Conservation (phyloP, 441 rosid genomes). For the Euphorbia corollata region DNA sequence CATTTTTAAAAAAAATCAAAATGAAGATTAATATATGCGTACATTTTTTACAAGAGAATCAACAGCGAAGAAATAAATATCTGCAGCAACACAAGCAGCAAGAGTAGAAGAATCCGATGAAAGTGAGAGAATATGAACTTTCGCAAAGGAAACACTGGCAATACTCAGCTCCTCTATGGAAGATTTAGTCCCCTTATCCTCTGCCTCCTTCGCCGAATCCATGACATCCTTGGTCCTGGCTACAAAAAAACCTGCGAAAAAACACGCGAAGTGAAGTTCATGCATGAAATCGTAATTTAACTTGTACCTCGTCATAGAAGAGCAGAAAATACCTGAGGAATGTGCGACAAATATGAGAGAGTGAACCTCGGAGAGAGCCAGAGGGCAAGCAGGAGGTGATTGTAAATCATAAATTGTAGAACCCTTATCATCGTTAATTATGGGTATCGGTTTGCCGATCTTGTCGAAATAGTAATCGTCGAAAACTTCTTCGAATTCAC, state of each 20-base stretch:
- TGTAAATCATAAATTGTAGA: slow-evolving; percentile 36
- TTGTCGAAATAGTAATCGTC: slow-evolving; percentile 59
- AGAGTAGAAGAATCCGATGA: slow-evolving; percentile 58
- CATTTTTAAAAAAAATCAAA: neutral
- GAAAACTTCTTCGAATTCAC: slow-evolving; percentile 34
- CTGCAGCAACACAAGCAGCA: slow-evolving; percentile 43
- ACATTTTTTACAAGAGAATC: slow-evolving; percentile 57
- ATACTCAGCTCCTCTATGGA: slow-evolving; percentile 47
- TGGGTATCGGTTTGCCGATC: slow-evolving; percentile 58
- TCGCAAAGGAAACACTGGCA: slow-evolving; percentile 48
- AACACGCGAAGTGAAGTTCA: neutral
- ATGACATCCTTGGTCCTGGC: slow-evolving; percentile 65
- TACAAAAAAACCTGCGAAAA: slow-evolving; percentile 61
- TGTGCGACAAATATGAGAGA: slow-evolving; percentile 59
- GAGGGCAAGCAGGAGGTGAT: slow-evolving; percentile 57
- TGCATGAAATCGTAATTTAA: neutral
- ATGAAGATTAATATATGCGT: neutral
- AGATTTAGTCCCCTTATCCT: slow-evolving; percentile 25
- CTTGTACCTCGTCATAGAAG: neutral
- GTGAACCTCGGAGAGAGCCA: slow-evolving; percentile 53
- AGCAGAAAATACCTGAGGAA: slow-evolving; percentile 45
- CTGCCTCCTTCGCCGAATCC: slow-evolving; percentile 40
- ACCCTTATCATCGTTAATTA: slow-evolving; percentile 21
- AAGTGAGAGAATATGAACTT: slow-evolving; percentile 47
- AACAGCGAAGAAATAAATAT: slow-evolving; percentile 51